phyloP scores from a whole-genome alignment of 2,329 filamentous ascomycete genomes.

The Aspergillus persii region DNA sequence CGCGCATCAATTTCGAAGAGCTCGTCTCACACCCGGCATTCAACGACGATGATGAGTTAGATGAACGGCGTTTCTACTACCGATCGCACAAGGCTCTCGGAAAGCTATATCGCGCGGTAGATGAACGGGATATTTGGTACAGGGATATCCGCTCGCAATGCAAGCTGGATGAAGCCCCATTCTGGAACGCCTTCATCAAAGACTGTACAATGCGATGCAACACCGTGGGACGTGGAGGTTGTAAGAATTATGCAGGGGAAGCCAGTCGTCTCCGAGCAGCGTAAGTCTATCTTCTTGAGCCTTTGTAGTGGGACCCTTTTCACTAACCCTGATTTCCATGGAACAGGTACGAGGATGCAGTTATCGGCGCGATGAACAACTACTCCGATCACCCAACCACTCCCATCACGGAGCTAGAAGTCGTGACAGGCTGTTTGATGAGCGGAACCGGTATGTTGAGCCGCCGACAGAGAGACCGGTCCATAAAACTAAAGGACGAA shows the following conservation, averaged over 20 bases:
- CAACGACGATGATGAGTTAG: conserved; percentile 47
- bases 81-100: conserved; percentile 67
- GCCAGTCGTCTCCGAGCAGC: conserved; percentile 14
- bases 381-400: conserved; percentile 42
- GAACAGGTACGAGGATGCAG: conserved; percentile 52
- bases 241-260: conserved; percentile 10
- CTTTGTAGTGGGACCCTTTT: background rate
- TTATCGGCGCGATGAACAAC: conserved; percentile 49
- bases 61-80: conserved; percentile 59
- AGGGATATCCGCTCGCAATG: conserved; percentile 12
- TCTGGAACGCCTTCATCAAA: conserved; percentile 14
- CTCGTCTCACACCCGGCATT: conserved; percentile 49
- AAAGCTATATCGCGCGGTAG: conserved; percentile 66
- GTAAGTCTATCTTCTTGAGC: background rate
- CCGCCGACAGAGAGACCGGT: conserved; percentile 41
- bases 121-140: conserved; percentile 62
- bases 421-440: conserved; percentile 58
- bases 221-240: conserved; percentile 5
- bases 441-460: conserved; percentile 46
- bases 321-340: background rate
- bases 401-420: conserved; percentile 52
- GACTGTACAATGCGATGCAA: conserved; percentile 3
- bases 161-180: conserved; percentile 6
- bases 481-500: conserved; percentile 44
- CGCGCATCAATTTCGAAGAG: conserved; percentile 42